Conservation (phyloP, 164 flowering plant genomes). For the Piper longum region DNA sequence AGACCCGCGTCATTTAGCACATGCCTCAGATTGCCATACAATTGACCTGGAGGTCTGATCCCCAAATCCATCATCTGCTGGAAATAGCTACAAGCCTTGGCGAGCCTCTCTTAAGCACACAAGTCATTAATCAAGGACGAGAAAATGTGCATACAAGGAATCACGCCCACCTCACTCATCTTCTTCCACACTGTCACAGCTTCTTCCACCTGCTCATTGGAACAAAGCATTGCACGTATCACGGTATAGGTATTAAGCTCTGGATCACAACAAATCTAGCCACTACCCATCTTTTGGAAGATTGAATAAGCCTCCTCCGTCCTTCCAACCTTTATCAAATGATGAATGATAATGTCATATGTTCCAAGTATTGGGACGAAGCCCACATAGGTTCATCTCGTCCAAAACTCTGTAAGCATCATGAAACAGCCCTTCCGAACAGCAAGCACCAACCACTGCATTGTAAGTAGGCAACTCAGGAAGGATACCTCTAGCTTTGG, state of each 20-base stretch:
- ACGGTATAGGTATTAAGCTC: constrained; percentile 51
- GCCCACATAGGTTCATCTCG: constrained; percentile 49
- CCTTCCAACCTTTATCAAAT: constrained; percentile 36
- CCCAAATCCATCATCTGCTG: constrained; percentile 77
- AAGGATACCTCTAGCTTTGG: constrained; percentile 34
- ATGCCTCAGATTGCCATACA: constrained; percentile 55
- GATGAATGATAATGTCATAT: constrained; percentile 63
- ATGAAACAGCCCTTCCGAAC: constrained; percentile 36
- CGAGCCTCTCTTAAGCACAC: constrained; percentile 47
- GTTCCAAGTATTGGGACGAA: constrained; percentile 76
- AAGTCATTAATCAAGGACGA: constrained; percentile 43
- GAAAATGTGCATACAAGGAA: constrained; percentile 82
- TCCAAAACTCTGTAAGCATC: constrained; percentile 47
- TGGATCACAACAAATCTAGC: constrained; percentile 41
- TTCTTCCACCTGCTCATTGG: constrained; percentile 35
- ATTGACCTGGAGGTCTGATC: constrained; percentile 52
- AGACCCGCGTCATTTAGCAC: constrained; percentile 57
- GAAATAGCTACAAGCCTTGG: constrained; percentile 60
- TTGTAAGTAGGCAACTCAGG: constrained; percentile 67
- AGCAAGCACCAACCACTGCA: constrained; percentile 68
- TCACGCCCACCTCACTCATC: constrained; percentile 62
- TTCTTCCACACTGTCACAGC: constrained; percentile 51
- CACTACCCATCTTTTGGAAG: constrained; percentile 41
- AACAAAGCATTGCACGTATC: constrained; percentile 67
- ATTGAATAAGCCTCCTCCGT: constrained; percentile 41